Evolutionary conservation across 2,329 filamentous ascomycete species (phyloP), one percentile per base, ranked within the genome.

Genomic region (Sporothrix euskadiensis): DNA sequence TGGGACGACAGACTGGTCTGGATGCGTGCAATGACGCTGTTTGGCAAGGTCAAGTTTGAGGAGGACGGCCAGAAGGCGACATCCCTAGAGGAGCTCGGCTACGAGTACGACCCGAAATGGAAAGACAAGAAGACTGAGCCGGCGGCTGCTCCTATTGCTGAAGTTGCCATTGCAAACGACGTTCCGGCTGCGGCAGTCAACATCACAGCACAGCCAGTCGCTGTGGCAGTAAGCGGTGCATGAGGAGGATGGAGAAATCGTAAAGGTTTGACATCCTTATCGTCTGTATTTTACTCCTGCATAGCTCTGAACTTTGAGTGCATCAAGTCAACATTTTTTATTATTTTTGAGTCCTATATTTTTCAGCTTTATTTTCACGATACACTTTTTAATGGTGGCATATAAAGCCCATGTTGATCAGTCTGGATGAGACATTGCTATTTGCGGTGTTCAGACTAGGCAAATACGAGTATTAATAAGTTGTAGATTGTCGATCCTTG

Each of bases 1-100:
- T 98, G 94, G 94, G 86, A 87, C 9, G 87, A 89, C 65, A 88
- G 89, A 81, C 84, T 91, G 77, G 88, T 89, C 71, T 97, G 93
- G 93, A 86, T 91, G 78, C 86, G 94, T 22, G 85, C 87, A 73
- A 85, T 89, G 3, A 92, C 92, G 77, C 85, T 87, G 0, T 85
- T 89, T 14, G 92, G 94, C 49, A 92, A 93, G 81, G 86, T 90
- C 77, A 88, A 86, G 41, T 98, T 96, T 80, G 87, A 91, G 73
- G 84, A 87, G 75, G 83, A 84, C 52, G 94, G 93, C 0, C 86
- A 89, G 49, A 83, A 81, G 7, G 90, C 94, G 10, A 90, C 82
- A 79, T 89, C 85, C 3, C 80, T 97, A 30, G 86, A 88, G 75
- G 91, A 97, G 76, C 83, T 97, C 41, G 94, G 93, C 0, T 92